A percentile compares a stretch with the other conserved stretches of the same genome.
These are phyloP conservation scores for Cyberlindnera maritima DNA, from an alignment of 805 yeast species.

Conservation along the genomic window DNA sequence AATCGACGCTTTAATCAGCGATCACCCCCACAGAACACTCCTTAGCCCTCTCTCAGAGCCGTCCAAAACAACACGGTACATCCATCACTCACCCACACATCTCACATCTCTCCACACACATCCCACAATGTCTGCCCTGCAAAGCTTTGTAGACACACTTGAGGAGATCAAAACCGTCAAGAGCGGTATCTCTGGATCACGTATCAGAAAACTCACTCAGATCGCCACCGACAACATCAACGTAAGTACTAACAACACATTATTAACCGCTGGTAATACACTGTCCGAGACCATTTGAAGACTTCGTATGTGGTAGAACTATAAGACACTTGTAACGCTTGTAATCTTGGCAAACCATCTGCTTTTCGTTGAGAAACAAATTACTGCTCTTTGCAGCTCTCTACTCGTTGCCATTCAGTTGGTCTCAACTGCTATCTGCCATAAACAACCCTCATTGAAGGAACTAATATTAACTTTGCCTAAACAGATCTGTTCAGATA, in stretches of 20 bases:
- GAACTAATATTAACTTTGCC: conserved; percentile 10
- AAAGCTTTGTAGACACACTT: conserved; percentile 38
- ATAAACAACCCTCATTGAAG: conserved; percentile 10
- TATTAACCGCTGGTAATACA: not conserved
- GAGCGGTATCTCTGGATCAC: conserved; percentile 93
- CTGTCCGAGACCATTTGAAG: not conserved
- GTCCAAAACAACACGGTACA: too few species aligned
- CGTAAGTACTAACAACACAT: conserved; percentile 16
- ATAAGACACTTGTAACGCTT: not conserved
- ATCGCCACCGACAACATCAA: conserved; percentile 68
- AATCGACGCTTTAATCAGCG: too few species aligned
- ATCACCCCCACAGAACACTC: too few species aligned
- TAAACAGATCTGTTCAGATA: conserved; percentile 31
- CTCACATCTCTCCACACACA: not conserved
- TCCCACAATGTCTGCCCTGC: conserved; percentile 27
- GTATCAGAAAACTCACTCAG: conserved; percentile 83
- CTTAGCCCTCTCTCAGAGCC: too few species aligned
- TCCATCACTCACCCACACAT: not conserved
- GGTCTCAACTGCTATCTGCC: conserved; percentile 11
- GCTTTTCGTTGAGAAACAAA: not conserved
- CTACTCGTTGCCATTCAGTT: not conserved
- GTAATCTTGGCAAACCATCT: not conserved
- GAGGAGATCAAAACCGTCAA: conserved; percentile 50
- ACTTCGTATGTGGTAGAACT: not conserved
- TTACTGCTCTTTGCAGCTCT: not conserved